A percentile compares a stretch with the other conserved stretches of the same genome.
These are phyloP conservation scores for Fusarium tricinctum DNA, from an alignment of 2,329 filamentous ascomycete species.

Conservation along the genomic window DNA sequence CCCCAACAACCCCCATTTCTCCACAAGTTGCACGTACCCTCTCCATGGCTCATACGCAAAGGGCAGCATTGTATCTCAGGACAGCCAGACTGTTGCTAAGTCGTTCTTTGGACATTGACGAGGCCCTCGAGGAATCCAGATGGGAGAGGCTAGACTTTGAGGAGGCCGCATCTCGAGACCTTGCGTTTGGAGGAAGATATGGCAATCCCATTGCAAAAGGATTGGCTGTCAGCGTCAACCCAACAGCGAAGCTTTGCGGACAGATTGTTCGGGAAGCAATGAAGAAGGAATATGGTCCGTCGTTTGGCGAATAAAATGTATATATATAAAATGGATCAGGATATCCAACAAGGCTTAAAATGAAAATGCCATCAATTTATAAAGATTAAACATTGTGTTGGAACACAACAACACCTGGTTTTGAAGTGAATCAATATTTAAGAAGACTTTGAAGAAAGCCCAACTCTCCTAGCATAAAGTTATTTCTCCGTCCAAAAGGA, in stretches of 20 bases:
- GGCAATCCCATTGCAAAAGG: conserved; percentile 76
- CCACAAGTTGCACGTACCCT: conserved; percentile 75
- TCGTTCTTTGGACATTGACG: conserved; percentile 57
- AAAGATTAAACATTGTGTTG: conserved; percentile 3
- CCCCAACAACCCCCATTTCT: conserved; percentile 68
- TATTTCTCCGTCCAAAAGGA: conserved; percentile 4
- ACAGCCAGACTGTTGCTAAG: conserved; percentile 65
- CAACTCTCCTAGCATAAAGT: conserved; percentile 50
- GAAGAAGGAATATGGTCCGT: conserved; percentile 75
- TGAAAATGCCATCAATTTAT: conserved; percentile 5
- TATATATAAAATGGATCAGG: conserved; percentile 19
- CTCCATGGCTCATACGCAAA: conserved; percentile 78
- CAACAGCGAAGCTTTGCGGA: conserved; percentile 77
- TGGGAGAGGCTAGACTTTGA: conserved; percentile 72
- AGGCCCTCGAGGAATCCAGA: conserved; percentile 58
- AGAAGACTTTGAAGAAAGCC: conserved; percentile 47
- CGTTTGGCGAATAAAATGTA: conserved; percentile 56
- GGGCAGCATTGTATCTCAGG: conserved; percentile 73
- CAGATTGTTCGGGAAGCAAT: conserved; percentile 78
- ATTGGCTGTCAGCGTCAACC: conserved; percentile 75
- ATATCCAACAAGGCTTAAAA: conserved; percentile 9
- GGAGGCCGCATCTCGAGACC: conserved; percentile 72
- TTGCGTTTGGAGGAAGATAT: conserved; percentile 74
- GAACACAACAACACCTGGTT: not conserved
- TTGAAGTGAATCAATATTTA: conserved; percentile 11